These are phyloP conservation scores for Candida nemodendra DNA, from an alignment of 805 yeast genomes.

Conservation along the genomic window DNA sequence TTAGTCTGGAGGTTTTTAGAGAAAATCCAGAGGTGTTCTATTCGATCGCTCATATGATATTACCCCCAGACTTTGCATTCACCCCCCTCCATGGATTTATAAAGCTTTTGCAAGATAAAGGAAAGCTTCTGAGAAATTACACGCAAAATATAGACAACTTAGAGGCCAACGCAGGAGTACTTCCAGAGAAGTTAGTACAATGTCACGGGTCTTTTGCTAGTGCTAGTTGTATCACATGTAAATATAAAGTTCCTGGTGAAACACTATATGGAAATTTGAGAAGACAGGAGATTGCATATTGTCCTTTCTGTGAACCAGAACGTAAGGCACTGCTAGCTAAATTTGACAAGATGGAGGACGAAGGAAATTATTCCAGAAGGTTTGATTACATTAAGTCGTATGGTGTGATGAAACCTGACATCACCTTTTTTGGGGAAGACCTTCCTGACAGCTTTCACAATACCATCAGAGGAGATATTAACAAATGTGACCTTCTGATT, in stretches of 20 bases:
- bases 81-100: constrained; percentile 85
- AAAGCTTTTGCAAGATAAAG: constrained; percentile 67
- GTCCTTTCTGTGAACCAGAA: constrained; percentile 61
- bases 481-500: constrained; percentile 71
- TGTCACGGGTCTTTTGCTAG: constrained; percentile 92
- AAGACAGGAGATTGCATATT: constrained; percentile 60
- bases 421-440: constrained; percentile 87
- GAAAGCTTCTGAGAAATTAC: constrained; percentile 76
- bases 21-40: constrained; percentile 80
- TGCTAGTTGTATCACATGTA: constrained; percentile 82
- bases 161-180: constrained; percentile 77
- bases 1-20: constrained; percentile 67
- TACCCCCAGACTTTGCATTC: constrained; percentile 66
- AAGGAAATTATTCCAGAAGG: constrained; percentile 27
- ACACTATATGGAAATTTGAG: constrained; percentile 60
- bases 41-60: constrained; percentile 78
- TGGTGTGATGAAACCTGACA: constrained; percentile 91
- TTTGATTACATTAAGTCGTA: constrained; percentile 44
- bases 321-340: constrained; percentile 33
- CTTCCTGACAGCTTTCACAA: constrained; percentile 70
- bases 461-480: constrained; percentile 54
- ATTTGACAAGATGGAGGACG: constrained; percentile 32
- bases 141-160: constrained; percentile 90
- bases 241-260: constrained; percentile 62
- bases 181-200: constrained; percentile 66